Base-by-base conservation (phyloP, 108 stramenopile species). In the Cylindrotheca closterium region DNA sequence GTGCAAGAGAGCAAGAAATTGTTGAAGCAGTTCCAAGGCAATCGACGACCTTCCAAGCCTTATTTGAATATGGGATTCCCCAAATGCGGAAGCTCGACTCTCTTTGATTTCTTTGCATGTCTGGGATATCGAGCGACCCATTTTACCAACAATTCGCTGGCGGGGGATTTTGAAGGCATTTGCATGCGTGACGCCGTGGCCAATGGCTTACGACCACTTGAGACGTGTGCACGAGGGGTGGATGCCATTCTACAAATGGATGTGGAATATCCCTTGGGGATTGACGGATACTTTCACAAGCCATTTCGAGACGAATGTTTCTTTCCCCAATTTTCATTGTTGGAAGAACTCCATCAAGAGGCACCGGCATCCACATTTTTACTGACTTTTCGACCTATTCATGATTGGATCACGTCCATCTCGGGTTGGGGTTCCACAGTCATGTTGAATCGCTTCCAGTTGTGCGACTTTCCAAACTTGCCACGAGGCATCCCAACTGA, bases 261-360 rank as follows among this genome's bases (percentile, higher is more conserved):
- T 29, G 28, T 30, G 12, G 55, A 18, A 25, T 29, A 29, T 29
- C 55, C 55, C 28, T 29, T 56, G 8, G 51, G 51, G 0, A 24
- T 19, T 51, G 51, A 10, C n/a, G 42, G 17, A 12, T 17, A 45
- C 17, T 12, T 45, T 17, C 18, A 26, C 12, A 29, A 15, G 15
- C 12, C 8, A 25, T 15, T 23, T 18, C n/a, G 46, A 0, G 59
- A 45, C 22, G 59, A 60, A 15, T 63, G 62, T 63, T 30, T 60
- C n/a, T 68, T 60, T 26, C 68, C 68, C 0, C 68, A 68, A 42
- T 12, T 68, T 5, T 19, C n/a, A 10, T 17, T 32, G 3, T 46
- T 68, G 59, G 68, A 68, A 19, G 33, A 60, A 4, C 19, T 68
- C 10, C 68, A 68, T 50, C 25, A 24, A 17, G 51, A 59, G 23